Evolutionary conservation across 139 green algal species (phyloP).

Genomic region (Coccomyxa sp.): DNA sequence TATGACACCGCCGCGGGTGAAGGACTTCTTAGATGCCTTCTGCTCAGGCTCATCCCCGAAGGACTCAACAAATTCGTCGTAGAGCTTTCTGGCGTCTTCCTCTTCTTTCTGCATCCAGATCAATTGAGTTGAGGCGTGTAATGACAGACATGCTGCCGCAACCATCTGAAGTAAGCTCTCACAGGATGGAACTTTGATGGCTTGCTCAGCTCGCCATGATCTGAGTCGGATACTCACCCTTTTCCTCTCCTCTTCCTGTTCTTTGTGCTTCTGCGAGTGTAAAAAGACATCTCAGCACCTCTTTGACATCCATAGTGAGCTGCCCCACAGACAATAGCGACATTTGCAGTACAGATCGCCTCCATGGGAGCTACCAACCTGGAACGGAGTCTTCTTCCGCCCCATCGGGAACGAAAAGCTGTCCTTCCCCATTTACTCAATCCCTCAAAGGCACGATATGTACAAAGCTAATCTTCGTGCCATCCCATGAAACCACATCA

Average conservation of each 20-base stretch:
- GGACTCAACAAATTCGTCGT: conserved; percentile 88
- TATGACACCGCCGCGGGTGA: conserved; percentile 62
- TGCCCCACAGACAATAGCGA: neutral
- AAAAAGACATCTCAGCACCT: neutral
- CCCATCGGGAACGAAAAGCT: conserved; percentile 26
- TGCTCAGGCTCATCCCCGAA: conserved; percentile 55
- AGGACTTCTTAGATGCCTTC: conserved; percentile 25
- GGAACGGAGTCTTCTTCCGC: conserved; percentile 87
- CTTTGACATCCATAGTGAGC: neutral
- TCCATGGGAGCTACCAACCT: conserved; percentile 17
- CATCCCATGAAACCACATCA: too few species aligned
- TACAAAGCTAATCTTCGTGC: too few species aligned
- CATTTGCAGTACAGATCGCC: conserved; percentile 1
- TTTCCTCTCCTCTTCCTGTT: conserved; percentile 83
- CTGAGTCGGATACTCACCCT: conserved; percentile 30
- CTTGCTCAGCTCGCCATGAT: neutral
- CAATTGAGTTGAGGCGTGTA: neutral
- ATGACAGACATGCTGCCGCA: too few species aligned
- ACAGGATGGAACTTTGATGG: too few species aligned
- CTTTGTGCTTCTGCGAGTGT: conserved; percentile 74
- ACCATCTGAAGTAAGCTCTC: too few species aligned
- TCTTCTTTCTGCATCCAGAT: conserved; percentile 58
- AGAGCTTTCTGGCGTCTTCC: conserved; percentile 81
- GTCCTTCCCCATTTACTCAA: neutral
- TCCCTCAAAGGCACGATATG: too few species aligned